Percentiles rank a stretch among this genome's conserved stretches.
These are phyloP conservation scores for Colletotrichum limetticola DNA, from an alignment of 2,329 filamentous ascomycete species.

Conservation along the genomic window DNA sequence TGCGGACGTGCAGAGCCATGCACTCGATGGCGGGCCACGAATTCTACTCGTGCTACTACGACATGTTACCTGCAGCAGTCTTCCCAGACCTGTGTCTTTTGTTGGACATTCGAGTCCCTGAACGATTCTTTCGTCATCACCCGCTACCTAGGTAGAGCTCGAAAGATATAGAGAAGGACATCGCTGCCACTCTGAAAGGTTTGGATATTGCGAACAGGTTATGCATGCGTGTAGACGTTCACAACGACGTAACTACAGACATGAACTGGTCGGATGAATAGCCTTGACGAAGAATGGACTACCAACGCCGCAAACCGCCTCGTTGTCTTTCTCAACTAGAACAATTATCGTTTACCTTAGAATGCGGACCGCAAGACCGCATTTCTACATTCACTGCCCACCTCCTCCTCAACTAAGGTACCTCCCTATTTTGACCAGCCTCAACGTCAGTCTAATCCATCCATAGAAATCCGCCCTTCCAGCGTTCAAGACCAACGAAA, in stretches of 20 bases:
- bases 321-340: not conserved
- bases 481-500: not conserved
- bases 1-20: slow-evolving; percentile 12
- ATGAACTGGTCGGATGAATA: not conserved
- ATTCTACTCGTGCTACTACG: slow-evolving; percentile 14
- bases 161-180: no score
- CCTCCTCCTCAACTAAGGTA: not conserved
- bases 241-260: not conserved
- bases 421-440: not conserved
- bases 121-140: no score
- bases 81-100: not conserved
- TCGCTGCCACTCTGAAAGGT: no score
- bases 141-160: no score
- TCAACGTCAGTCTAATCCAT: not conserved
- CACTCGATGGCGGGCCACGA: slow-evolving; percentile 14
- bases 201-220: not conserved
- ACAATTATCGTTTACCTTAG: not conserved
- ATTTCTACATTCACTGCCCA: not conserved
- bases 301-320: not conserved
- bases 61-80: not conserved
- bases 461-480: not conserved
- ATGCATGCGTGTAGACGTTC: slow-evolving; percentile 3
- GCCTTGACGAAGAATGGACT: not conserved
- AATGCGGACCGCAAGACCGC: not conserved
- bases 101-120: not conserved